phyloP scores from a whole-genome alignment of 176 grass and related monocot species.

The Eleusine indica region DNA sequence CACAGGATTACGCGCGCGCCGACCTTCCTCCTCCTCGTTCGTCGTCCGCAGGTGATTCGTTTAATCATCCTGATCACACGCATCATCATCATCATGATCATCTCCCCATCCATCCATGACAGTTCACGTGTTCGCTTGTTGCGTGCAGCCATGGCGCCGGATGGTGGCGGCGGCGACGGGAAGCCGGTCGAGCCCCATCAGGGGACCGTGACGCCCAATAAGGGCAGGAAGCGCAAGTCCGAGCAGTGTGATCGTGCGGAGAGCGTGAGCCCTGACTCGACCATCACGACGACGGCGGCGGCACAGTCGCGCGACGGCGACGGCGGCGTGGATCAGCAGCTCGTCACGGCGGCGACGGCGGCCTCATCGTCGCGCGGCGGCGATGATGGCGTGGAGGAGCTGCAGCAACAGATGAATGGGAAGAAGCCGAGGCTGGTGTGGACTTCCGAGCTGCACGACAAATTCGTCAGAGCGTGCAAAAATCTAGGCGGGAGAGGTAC shows the following conservation, averaged over 20 bases:
- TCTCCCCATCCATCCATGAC: neutral
- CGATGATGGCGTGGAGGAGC: neutral
- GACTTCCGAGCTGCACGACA: neutral
- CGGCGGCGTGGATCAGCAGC: neutral
- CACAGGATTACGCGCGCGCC: neutral
- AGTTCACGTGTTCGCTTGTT: neutral
- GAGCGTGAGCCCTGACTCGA: neutral
- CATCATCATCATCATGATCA: neutral
- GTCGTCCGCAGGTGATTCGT: neutral
- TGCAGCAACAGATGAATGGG: neutral
- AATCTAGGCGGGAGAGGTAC: neutral
- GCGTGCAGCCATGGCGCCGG: neutral
- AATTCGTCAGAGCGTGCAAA: neutral
- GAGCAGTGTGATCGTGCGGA: neutral
- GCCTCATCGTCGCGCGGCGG: neutral
- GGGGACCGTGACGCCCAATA: neutral
- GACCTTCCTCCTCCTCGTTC: neutral
- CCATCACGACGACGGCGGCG: neutral
- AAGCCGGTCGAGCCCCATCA: neutral
- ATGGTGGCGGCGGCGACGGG: neutral
- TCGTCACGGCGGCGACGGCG: too few species aligned
- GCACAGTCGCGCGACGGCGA: neutral
- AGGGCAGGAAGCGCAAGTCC: neutral
- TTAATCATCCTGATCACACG: neutral
- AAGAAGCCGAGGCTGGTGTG: conserved; percentile 14